These are phyloP conservation scores for Podaxis sp. DNA, from an alignment of 768 basidiomycete genomes.

Conservation along the genomic window DNA sequence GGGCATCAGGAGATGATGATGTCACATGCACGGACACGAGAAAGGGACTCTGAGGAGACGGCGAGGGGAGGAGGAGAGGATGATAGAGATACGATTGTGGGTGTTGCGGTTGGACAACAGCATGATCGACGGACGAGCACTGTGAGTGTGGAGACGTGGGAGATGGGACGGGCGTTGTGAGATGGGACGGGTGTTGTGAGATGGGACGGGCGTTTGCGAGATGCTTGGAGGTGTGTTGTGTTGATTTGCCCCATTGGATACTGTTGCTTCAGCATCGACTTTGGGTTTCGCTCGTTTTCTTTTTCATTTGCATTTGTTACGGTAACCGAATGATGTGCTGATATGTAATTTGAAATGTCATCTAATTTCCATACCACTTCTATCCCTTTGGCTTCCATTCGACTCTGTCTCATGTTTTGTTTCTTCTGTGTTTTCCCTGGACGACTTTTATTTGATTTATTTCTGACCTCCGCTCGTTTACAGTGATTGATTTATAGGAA, in stretches of 20 bases:
- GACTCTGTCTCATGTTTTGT: not conserved
- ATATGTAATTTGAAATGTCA: conserved; percentile 11
- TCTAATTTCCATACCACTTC: conserved; percentile 1
- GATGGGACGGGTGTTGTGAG: conserved; percentile 28
- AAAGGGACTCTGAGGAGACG: not conserved
- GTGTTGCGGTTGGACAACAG: conserved; percentile 13
- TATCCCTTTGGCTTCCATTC: not conserved
- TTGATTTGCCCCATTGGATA: conserved; percentile 10
- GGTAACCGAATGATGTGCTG: not conserved
- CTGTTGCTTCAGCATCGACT: conserved; percentile 5
- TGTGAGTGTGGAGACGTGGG: conserved; percentile 29
- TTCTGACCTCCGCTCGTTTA: not conserved
- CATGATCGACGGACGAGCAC: conserved; percentile 24
- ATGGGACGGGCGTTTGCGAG: conserved; percentile 28
- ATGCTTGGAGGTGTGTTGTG: conserved; percentile 13
- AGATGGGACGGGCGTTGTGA: conserved; percentile 38
- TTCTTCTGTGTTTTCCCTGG: not conserved
- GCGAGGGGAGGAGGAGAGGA: conserved; percentile 20
- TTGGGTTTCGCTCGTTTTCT: not conserved
- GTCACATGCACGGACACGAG: not conserved
- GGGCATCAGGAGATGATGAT: not conserved
- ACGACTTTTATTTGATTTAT: not conserved
- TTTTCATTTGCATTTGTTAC: not conserved
- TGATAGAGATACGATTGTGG: conserved; percentile 25
- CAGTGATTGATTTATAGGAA: not conserved